A percentile compares a stretch with the other conserved stretches of the same genome.
Conservation (phyloP, 2,329 filamentous ascomycete genomes). For the Aspergillus niger region DNA sequence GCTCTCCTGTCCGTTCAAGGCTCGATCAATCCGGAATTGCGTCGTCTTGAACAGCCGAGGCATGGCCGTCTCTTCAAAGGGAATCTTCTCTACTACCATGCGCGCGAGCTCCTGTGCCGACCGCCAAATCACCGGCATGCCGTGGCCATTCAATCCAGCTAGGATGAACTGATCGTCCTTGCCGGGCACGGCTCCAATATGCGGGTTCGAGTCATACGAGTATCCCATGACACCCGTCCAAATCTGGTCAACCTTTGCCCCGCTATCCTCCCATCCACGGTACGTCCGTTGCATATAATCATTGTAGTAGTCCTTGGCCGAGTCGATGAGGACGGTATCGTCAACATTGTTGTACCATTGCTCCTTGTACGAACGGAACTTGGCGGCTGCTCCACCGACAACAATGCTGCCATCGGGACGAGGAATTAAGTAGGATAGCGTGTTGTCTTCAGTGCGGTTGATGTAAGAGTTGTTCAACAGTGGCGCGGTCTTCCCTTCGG, state of each 20-base stretch:
- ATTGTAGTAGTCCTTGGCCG: slow-evolving; percentile 44
- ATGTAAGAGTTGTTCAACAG: slow-evolving; percentile 55
- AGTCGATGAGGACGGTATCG: slow-evolving; percentile 53
- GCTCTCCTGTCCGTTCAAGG: slow-evolving; percentile 24
- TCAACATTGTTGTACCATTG: slow-evolving; percentile 49
- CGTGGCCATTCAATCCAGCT: slow-evolving; percentile 66
- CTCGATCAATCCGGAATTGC: slow-evolving; percentile 27
- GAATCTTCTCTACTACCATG: slow-evolving; percentile 48
- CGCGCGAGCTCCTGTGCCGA: slow-evolving; percentile 58
- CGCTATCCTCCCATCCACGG: slow-evolving; percentile 38
- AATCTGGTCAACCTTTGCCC: slow-evolving; percentile 28
- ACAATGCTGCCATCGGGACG: slow-evolving; percentile 57
- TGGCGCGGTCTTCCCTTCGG: slow-evolving; percentile 25
- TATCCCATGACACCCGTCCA: slow-evolving; percentile 54
- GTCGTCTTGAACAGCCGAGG: slow-evolving; percentile 35
- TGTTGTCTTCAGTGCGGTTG: slow-evolving; percentile 51
- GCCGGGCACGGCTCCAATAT: slow-evolving; percentile 54
- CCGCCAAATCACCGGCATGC: slow-evolving; percentile 65
- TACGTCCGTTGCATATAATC: slow-evolving; percentile 40
- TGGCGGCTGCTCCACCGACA: slow-evolving; percentile 63
- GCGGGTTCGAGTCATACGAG: slow-evolving; percentile 53
- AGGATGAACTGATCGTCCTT: slow-evolving; percentile 56
- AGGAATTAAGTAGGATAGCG: slow-evolving; percentile 59
- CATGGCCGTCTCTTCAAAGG: slow-evolving; percentile 31
- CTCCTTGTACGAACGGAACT: slow-evolving; percentile 24